Conservation (phyloP, 495 filamentous ascomycete genomes). For the Aspergillus hancockii region DNA sequence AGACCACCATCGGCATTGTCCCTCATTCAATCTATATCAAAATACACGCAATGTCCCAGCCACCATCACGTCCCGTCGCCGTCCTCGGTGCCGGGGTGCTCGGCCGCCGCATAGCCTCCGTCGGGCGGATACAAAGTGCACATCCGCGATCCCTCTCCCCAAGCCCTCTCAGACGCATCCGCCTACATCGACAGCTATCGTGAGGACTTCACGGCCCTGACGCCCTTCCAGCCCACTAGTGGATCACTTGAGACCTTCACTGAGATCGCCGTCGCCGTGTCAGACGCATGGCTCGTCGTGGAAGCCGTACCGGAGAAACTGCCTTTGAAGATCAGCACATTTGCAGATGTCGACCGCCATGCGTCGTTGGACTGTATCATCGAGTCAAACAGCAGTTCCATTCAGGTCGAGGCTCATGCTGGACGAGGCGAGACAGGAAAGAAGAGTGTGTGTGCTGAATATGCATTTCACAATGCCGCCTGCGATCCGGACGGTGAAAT, state of each 20-base stretch:
- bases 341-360: conserved; percentile 45
- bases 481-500: conserved; percentile 45
- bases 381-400: conserved; percentile 42
- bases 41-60: not conserved
- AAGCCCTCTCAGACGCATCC: conserved; percentile 28
- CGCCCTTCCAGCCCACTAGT: not conserved
- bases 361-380: conserved; percentile 48
- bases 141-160: conserved; percentile 35
- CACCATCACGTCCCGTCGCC: conserved; percentile 35
- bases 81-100: conserved; percentile 51
- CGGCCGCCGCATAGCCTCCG: conserved; percentile 45
- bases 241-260: conserved; percentile 27
- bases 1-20: not conserved
- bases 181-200: conserved; percentile 39
- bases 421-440: conserved; percentile 13
- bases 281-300: conserved; percentile 44
- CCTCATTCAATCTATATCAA: no score
- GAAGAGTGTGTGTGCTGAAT: conserved; percentile 37
- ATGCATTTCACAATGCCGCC: conserved; percentile 59
- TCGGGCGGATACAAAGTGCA: conserved; percentile 45
- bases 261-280: conserved; percentile 25
- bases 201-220: conserved; percentile 25
- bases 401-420: conserved; percentile 35
- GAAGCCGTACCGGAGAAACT: conserved; percentile 56
- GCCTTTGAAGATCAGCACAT: conserved; percentile 44